Conservation (phyloP, 2,329 filamentous ascomycete species). For the Acrocalymma vagum region DNA sequence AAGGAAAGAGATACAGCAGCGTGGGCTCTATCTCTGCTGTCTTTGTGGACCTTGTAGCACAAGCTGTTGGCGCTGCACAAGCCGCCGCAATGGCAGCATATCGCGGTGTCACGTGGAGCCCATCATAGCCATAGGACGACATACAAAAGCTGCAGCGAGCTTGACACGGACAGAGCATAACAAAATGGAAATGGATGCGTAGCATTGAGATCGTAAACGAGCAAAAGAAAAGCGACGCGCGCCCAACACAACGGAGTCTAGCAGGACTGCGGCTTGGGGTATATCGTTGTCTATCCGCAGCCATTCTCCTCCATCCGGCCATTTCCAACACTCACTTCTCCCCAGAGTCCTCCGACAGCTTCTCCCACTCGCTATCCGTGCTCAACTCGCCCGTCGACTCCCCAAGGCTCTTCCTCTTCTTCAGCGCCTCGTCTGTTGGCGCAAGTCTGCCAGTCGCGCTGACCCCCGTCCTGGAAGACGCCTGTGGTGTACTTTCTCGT, state of each 20-base stretch:
- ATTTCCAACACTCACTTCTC: constrained; percentile 36
- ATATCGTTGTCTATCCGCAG: too few species aligned
- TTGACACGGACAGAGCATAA: too few species aligned
- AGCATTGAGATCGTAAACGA: constrained; percentile 3
- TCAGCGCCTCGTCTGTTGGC: constrained; percentile 48
- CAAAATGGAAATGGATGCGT: constrained; percentile 9
- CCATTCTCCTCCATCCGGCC: constrained; percentile 12
- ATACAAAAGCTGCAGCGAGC: too few species aligned
- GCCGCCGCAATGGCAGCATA: too few species aligned
- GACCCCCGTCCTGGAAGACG: constrained; percentile 12
- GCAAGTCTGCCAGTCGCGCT: constrained; percentile 37
- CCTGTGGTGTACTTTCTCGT: constrained; percentile 28
- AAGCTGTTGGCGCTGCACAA: too few species aligned
- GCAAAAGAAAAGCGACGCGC: constrained; percentile 3
- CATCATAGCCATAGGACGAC: too few species aligned
- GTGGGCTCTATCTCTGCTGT: too few species aligned
- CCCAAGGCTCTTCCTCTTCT: constrained; percentile 55
- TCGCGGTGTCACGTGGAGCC: too few species aligned
- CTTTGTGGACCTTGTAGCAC: too few species aligned
- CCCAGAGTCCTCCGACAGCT: constrained; percentile 70
- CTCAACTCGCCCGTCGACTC: constrained; percentile 67
- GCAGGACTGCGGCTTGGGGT: too few species aligned
- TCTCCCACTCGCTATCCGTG: constrained; percentile 98
- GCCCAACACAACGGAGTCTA: too few species aligned
- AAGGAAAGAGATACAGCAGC: too few species aligned